Conservation (phyloP, 1,284 basidiomycete species). For the Agroathelia rolfsii region DNA sequence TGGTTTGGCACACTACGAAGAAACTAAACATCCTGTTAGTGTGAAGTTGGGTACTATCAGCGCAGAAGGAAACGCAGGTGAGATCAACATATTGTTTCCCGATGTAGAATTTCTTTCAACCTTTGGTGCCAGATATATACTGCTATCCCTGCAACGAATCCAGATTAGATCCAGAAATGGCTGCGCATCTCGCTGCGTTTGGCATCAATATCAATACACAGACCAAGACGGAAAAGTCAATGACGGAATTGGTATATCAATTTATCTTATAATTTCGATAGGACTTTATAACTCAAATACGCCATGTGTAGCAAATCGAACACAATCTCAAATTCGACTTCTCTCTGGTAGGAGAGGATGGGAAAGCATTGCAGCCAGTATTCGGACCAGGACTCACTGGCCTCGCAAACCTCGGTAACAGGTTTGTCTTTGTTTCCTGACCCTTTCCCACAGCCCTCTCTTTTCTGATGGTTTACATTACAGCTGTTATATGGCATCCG, state of each 20-base stretch:
- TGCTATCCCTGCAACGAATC: conserved; percentile 92
- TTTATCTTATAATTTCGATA: not conserved
- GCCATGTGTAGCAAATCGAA: conserved; percentile 75
- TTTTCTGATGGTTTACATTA: not conserved
- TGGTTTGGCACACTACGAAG: conserved; percentile 74
- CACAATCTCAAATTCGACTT: conserved; percentile 96
- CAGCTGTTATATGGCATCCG: conserved; percentile 96
- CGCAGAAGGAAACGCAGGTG: conserved; percentile 85
- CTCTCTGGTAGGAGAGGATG: conserved; percentile 85
- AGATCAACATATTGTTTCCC: conserved; percentile 10
- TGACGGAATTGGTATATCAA: conserved; percentile 77
- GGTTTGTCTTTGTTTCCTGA: conserved; percentile 31
- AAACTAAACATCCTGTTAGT: conserved; percentile 72
- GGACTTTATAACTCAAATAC: no score
- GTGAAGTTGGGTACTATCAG: conserved; percentile 98
- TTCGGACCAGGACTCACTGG: conserved; percentile 89
- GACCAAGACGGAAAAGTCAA: conserved; percentile 92
- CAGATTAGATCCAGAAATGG: conserved; percentile 72
- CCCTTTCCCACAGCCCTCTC: not conserved
- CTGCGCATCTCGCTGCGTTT: conserved; percentile 70
- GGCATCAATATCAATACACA: conserved; percentile 82
- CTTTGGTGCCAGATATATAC: conserved; percentile 64
- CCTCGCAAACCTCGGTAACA: conserved; percentile 89
- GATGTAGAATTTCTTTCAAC: conserved; percentile 3
- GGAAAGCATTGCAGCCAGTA: conserved; percentile 79